These are phyloP conservation scores for Pisolithus tinctorius DNA, from an alignment of 768 basidiomycete species.

Conservation along the genomic window DNA sequence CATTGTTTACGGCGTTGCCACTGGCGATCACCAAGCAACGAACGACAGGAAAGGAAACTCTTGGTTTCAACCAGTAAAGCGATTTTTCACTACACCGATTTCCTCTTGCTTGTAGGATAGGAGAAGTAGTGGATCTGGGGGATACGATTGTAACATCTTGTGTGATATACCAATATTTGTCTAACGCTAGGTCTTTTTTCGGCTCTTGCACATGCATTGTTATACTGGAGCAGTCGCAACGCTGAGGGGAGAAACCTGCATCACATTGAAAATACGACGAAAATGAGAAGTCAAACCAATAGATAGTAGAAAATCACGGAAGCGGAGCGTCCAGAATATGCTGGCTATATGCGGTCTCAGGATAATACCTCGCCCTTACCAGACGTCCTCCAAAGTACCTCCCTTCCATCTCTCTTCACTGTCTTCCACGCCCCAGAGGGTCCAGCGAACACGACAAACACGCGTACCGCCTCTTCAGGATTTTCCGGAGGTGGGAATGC, in stretches of 20 bases:
- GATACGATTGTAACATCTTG: neutral
- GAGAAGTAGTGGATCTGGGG: too few relatives aligned
- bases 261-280: neutral
- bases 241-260: neutral
- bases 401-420: conserved; percentile 86
- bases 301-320: conserved; percentile 8
- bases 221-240: neutral
- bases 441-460: conserved; percentile 88
- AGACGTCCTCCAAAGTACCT: conserved; percentile 85
- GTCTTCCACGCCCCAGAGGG: conserved; percentile 96
- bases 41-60: conserved; percentile 28
- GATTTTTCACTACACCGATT: too few relatives aligned
- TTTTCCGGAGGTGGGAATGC: conserved; percentile 60
- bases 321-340: conserved; percentile 42
- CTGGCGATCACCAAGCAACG: conserved; percentile 31
- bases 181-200: too few relatives aligned
- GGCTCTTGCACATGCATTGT: too few relatives aligned
- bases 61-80: conserved; percentile 5
- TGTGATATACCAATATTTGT: neutral
- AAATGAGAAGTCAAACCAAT: neutral
- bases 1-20: conserved; percentile 30
- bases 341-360: conserved; percentile 49
- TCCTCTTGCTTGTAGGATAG: neutral
- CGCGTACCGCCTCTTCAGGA: conserved; percentile 78
- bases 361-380: conserved; percentile 78